Base-by-base conservation (phyloP, 169 alveolate species). In the Eimeria nieschulzi region DNA sequence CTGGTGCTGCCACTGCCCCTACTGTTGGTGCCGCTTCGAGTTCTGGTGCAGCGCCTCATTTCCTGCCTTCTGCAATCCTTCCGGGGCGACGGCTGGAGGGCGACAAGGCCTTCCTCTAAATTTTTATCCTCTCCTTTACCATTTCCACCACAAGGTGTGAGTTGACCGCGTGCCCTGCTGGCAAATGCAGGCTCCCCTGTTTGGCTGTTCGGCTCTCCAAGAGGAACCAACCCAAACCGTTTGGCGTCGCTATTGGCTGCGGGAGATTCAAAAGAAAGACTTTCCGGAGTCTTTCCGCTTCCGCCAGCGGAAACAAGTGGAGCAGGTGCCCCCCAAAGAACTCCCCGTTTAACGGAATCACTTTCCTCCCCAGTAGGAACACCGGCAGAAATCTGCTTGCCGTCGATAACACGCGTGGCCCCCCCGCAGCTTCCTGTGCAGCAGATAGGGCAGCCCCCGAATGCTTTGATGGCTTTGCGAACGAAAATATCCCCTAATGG, bases 401-500 rank as follows among this genome's bases (percentile, higher is more conserved):
- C 79, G 10, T 82, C 90, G 19, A 19, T 21, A 10, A 55, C 54
- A 53, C 90, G 61, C 61, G 79, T 39, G 39, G 66, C 54, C 61
- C 86, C 84, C 56, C 84, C 80, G 46, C 80, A 56, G 3, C 64
- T 23, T 68, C 83, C 87, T 33, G 79, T 63, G 66, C 87, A 73
- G 82, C 87, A 73, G 33, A 25, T n/a, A 23, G 87, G 90, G 15
- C 76, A 59, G 25, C 87, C 87, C n/a, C 64, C 92, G 84, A 33
- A 71, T 2, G 83, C 83, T 33, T 61, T 53, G 61, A 71, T 66
- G 63, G 72, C 80, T 53, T 21, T 12, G 73, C 83, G 86, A 61
- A 72, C 63, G 56, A 87, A 61, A 6, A 79, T 80, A 33, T 61
- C 72, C 7, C 92, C 92, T 26, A 87, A 61, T 9, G 92, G 92